phyloP scores from a whole-genome alignment of 257 asterid species.

The Rubia yunnanensis region DNA sequence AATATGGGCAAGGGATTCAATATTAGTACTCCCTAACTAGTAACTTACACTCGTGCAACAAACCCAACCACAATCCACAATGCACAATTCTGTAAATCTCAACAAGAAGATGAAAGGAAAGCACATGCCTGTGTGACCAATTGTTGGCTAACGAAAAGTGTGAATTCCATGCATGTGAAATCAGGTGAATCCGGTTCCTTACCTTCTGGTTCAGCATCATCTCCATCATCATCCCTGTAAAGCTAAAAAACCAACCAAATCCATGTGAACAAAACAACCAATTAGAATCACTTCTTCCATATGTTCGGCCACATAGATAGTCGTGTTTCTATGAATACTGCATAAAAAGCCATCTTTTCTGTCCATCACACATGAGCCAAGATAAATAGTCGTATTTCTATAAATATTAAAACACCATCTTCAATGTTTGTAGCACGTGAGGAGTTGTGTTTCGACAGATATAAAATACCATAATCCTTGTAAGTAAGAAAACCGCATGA shows the following conservation, averaged over 20 bases:
- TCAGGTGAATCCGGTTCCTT: background rate
- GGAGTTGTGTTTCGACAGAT: background rate
- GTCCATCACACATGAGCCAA: no score
- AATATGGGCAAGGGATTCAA: background rate
- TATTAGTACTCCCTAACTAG: background rate
- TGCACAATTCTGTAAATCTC: background rate
- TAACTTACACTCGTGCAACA: slow-evolving; percentile 1
- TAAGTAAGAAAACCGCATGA: no score
- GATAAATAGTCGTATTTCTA: no score
- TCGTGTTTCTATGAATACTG: no score
- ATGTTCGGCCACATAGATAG: no score
- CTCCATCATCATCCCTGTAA: background rate
- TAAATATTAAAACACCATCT: no score
- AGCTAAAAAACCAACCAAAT: background rate
- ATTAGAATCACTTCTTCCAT: background rate
- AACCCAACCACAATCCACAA: background rate
- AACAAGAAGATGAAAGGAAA: background rate
- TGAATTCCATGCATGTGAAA: background rate
- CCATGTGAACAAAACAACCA: background rate
- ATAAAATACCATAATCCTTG: no score
- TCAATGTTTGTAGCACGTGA: no score
- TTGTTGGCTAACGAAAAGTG: background rate
- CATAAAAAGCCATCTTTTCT: no score
- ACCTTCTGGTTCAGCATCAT: background rate
- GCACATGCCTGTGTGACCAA: background rate